These are phyloP conservation scores for Bryoglossum gracile DNA, from an alignment of 495 filamentous ascomycete species.

Conservation along the genomic window DNA sequence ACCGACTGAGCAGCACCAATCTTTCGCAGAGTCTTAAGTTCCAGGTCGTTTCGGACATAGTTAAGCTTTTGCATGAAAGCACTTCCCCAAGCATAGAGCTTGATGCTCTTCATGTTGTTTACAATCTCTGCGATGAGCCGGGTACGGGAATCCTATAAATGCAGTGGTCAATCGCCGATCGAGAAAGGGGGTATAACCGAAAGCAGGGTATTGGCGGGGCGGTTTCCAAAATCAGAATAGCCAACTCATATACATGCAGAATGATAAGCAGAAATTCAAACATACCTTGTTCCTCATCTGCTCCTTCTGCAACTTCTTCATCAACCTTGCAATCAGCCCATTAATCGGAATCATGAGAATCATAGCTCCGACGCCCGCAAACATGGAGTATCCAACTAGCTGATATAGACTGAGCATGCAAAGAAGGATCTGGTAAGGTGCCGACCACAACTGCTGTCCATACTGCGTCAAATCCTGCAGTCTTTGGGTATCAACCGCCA, in stretches of 20 bases:
- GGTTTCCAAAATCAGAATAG: too few relatives aligned
- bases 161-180: not conserved
- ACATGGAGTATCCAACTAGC: conserved; percentile 85
- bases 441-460: conserved; percentile 89
- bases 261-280: too few relatives aligned
- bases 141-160: conserved; percentile 81
- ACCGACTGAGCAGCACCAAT: conserved; percentile 91
- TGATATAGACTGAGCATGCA: conserved; percentile 96
- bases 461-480: conserved; percentile 94
- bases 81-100: conserved; percentile 94
- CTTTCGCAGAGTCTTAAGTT: conserved; percentile 89
- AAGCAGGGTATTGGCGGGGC: too few relatives aligned
- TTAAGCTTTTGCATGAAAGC: conserved; percentile 97
- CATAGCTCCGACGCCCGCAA: conserved; percentile 96
- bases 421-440: conserved; percentile 90
- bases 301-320: conserved; percentile 88
- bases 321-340: conserved; percentile 81
- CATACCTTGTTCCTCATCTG: conserved; percentile 94
- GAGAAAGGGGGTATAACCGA: not conserved
- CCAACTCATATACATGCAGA: too few relatives aligned
- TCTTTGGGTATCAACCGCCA: conserved; percentile 95
- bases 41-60: conserved; percentile 88
- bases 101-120: conserved; percentile 99
- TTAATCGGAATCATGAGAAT: conserved; percentile 96
- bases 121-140: conserved; percentile 94